phyloP scores from a whole-genome alignment of 2,329 filamentous ascomycete genomes.

The Fusarium sp. region DNA sequence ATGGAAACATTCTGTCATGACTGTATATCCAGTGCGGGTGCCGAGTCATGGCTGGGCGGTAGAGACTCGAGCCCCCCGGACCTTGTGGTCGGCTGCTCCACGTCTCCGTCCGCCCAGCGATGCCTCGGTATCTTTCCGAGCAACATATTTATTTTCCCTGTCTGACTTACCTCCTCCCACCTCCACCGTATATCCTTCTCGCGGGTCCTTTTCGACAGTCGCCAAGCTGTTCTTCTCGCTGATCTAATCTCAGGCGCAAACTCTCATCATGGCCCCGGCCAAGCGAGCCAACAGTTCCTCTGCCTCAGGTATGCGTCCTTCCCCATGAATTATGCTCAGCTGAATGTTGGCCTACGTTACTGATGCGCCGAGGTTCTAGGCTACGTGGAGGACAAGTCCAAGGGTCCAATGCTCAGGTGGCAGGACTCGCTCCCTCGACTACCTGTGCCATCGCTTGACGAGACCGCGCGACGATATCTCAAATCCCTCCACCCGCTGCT shows the following conservation, averaged over 20 bases:
- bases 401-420: slow-evolving; percentile 86
- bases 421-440: slow-evolving; percentile 87
- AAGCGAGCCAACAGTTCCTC: slow-evolving; percentile 71
- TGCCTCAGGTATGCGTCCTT: slow-evolving; percentile 60
- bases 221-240: slow-evolving; percentile 17
- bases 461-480: slow-evolving; percentile 85
- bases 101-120: slow-evolving; percentile 13
- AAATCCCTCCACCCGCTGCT: slow-evolving; percentile 85
- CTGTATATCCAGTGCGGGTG: neutral
- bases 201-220: neutral
- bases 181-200: too few relatives aligned
- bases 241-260: slow-evolving; percentile 37
- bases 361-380: slow-evolving; percentile 62
- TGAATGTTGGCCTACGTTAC: slow-evolving; percentile 3
- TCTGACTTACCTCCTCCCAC: neutral
- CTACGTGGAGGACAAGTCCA: slow-evolving; percentile 85
- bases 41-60: slow-evolving; percentile 31
- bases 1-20: slow-evolving; percentile 1
- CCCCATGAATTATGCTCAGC: neutral
- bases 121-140: slow-evolving; percentile 10
- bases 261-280: slow-evolving; percentile 66
- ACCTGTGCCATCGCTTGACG: slow-evolving; percentile 86
- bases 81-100: slow-evolving; percentile 36
- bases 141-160: neutral
- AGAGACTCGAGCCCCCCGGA: slow-evolving; percentile 20